These are phyloP conservation scores for Enterospora canceri DNA, from an alignment of 371 early-diverging fungal species.

Conservation along the genomic window DNA sequence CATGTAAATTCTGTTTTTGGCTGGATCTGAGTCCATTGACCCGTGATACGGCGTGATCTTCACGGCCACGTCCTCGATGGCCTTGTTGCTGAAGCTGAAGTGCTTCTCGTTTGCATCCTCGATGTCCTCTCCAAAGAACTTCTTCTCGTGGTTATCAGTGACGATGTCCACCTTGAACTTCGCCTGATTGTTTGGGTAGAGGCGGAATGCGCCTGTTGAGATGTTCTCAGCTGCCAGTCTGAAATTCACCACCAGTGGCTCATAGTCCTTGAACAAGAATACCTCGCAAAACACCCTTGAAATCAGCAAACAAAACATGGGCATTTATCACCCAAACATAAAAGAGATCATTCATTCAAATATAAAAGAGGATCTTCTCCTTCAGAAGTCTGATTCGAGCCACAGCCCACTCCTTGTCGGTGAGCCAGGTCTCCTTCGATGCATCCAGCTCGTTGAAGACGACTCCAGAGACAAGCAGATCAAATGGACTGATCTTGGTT, in stretches of 20 bases:
- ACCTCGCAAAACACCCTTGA: background rate
- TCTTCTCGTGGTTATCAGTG: background rate
- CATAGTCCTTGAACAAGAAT: background rate
- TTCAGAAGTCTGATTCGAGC: constrained; percentile 51
- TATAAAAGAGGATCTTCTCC: constrained; percentile 56
- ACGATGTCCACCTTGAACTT: constrained; percentile 6
- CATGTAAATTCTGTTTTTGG: constrained; percentile 11
- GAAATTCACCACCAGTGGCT: background rate
- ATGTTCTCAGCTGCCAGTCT: constrained; percentile 9
- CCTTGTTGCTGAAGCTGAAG: constrained; percentile 49
- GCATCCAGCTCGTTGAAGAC: constrained; percentile 47
- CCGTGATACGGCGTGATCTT: constrained; percentile 13
- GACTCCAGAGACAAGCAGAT: background rate
- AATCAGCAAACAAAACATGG: background rate
- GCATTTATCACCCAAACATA: background rate
- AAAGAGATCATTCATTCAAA: constrained; percentile 28
- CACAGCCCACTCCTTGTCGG: constrained; percentile 54
- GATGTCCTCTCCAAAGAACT: constrained; percentile 9
- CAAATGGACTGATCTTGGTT: constrained; percentile 32
- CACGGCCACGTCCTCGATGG: constrained; percentile 36
- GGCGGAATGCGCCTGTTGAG: constrained; percentile 2
- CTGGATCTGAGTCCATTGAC: constrained; percentile 6
- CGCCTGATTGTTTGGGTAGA: background rate
- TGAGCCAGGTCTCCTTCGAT: constrained; percentile 55
- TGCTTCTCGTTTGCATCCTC: constrained; percentile 24